Evolutionary conservation across 2,329 filamentous ascomycete species (phyloP), one percentile per base, ranked within the genome.

Genomic region (Volutella citrinella): DNA sequence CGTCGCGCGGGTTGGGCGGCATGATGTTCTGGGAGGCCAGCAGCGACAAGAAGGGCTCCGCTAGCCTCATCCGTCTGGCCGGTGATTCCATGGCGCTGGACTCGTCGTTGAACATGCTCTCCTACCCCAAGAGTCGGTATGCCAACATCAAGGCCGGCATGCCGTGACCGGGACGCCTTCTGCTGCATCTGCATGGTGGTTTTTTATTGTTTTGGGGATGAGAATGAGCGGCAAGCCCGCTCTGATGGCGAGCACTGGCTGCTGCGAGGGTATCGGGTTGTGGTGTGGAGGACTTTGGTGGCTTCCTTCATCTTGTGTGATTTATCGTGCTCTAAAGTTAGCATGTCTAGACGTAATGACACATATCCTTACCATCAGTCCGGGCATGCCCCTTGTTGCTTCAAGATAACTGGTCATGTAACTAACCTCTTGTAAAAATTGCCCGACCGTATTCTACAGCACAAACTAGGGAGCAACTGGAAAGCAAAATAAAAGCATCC

Each of bases 21-120:
- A 81, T 77, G 1, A 86, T 93, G 69, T 94, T 84, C 74, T 95
- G 87, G 87, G 87, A 94, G 60, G 82, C 78, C 9, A 84, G 78
- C 45, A 81, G 78, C 10, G 87, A 94, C 51, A 65, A 59, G 44
- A 48, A 42, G 1, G 72, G 67, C 19, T 53, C 50, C 2, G 43
- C 49, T 14, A 88, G 83, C 49, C 62, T 93, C 43, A 76, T 86
- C 14, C 57, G 63, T 13, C 70, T 70, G 7, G 54, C 76, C 42
- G 68, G 70, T 4, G 60, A 59, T 23, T 55, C 49, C 5, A 57
- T 82, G 42, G 45, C 43, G 4, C 56, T 82, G 10, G 78, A 82
- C 16, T 48, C 53, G 27, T 63, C 57, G 10, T 41, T 53, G 19
- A 84, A 84, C 43, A 57, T 74, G 52, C 58, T 83, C 31, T 55